phyloP scores from a whole-genome alignment of 805 yeast species.

The Clavispora vitiphila region DNA sequence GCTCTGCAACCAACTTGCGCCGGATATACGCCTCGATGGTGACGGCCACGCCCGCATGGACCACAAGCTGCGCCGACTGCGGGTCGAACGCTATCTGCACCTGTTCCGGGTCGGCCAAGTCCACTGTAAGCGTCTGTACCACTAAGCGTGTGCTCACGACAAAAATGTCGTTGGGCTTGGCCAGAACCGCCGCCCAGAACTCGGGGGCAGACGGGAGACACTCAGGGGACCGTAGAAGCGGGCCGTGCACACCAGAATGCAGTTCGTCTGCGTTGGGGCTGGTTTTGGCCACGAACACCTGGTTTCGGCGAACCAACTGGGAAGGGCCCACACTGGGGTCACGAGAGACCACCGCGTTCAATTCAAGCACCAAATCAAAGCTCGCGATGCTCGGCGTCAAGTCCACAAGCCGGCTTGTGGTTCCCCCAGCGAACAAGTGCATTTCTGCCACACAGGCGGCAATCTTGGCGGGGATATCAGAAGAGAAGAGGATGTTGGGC shows the following conservation, averaged over 20 bases:
- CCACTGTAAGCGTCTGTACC: constrained; percentile 19
- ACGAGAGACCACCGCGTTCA: constrained; percentile 31
- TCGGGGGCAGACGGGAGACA: not conserved
- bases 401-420: constrained; percentile 11
- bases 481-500: constrained; percentile 36
- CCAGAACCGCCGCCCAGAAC: constrained; percentile 9
- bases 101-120: constrained; percentile 11
- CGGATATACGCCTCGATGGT: constrained; percentile 26
- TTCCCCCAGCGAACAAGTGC: constrained; percentile 10
- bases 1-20: constrained; percentile 13
- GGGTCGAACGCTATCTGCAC: constrained; percentile 23
- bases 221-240: not conserved
- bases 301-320: constrained; percentile 29
- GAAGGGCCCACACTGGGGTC: constrained; percentile 26
- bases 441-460: constrained; percentile 15
- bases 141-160: constrained; percentile 26
- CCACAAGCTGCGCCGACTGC: constrained; percentile 22
- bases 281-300: constrained; percentile 28
- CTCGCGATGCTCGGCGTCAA: constrained; percentile 12
- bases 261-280: constrained; percentile 1
- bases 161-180: constrained; percentile 24
- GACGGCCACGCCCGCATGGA: constrained; percentile 22
- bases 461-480: constrained; percentile 27
- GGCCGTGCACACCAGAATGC: not conserved
- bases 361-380: constrained; percentile 27